A percentile compares a stretch with the other conserved stretches of the same genome.
phyloP scores from a whole-genome alignment of 306 rosid genomes.

The Urtica urens region DNA sequence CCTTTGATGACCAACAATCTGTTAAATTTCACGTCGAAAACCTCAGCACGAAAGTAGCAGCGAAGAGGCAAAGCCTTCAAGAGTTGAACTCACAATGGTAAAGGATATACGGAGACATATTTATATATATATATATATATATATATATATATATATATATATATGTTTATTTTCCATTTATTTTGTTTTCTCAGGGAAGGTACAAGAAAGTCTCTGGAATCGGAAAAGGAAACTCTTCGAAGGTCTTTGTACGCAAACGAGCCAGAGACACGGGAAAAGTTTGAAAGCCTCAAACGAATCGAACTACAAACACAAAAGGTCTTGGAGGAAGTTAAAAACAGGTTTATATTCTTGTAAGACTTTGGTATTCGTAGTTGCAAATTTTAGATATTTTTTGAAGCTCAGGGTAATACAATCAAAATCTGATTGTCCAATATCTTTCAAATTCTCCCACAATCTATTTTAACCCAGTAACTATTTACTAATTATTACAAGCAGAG shows the following conservation, averaged over 20 bases:
- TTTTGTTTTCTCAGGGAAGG: constrained; percentile 44
- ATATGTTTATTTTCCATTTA: constrained; percentile 1
- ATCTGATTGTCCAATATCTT: too few relatives aligned
- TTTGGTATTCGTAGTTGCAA: too few relatives aligned
- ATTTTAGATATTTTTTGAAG: too few relatives aligned
- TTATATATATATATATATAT: not conserved
- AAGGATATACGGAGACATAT: constrained; percentile 6
- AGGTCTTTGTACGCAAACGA: constrained; percentile 39
- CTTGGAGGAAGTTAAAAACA: constrained; percentile 15
- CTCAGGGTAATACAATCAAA: too few relatives aligned
- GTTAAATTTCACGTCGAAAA: constrained; percentile 45
- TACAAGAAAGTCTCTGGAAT: constrained; percentile 49
- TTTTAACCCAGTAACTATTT: too few relatives aligned
- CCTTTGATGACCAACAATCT: constrained; percentile 34
- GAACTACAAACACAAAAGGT: constrained; percentile 42
- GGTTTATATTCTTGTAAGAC: constrained; percentile 22
- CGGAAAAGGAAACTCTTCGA: constrained; percentile 50
- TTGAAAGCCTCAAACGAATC: constrained; percentile 42
- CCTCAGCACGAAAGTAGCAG: constrained; percentile 40
- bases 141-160: not conserved
- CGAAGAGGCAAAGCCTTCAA: constrained; percentile 32
- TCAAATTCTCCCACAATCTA: too few relatives aligned
- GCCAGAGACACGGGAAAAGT: constrained; percentile 45
- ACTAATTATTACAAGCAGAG: too few relatives aligned
- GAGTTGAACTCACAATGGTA: constrained; percentile 55